Evolutionary conservation across 2,329 filamentous ascomycete genomes (phyloP).

Genomic region (Colletotrichum sp.): DNA sequence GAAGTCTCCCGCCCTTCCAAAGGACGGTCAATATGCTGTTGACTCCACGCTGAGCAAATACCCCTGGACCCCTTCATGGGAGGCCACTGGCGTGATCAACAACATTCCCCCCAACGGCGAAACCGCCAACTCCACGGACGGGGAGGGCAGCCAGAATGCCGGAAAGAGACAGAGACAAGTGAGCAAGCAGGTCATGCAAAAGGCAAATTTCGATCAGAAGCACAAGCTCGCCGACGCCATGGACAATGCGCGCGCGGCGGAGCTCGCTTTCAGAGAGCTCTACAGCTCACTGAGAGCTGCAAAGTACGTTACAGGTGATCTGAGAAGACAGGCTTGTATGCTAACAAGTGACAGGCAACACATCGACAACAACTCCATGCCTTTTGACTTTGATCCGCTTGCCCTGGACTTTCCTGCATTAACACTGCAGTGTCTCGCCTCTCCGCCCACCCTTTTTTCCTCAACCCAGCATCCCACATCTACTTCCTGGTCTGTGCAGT

Average conservation of each 20-base stretch:
- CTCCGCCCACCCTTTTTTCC: slow-evolving; percentile 83
- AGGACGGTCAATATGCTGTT: slow-evolving; percentile 45
- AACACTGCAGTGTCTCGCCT: slow-evolving; percentile 79
- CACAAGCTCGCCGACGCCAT: slow-evolving; percentile 70
- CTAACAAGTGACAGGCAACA: slow-evolving; percentile 48
- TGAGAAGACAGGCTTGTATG: neutral
- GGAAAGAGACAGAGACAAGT: slow-evolving; percentile 45
- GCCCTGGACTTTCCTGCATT: slow-evolving; percentile 86
- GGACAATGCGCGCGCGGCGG: slow-evolving; percentile 83
- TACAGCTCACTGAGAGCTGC: slow-evolving; percentile 82
- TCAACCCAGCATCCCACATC: slow-evolving; percentile 78
- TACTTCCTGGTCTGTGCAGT: slow-evolving; percentile 81
- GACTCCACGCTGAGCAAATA: slow-evolving; percentile 59
- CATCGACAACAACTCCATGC: slow-evolving; percentile 58
- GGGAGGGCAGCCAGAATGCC: slow-evolving; percentile 35
- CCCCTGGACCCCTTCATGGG: slow-evolving; percentile 69
- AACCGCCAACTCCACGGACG: slow-evolving; percentile 20
- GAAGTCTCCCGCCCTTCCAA: slow-evolving; percentile 43
- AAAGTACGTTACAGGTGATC: slow-evolving; percentile 60
- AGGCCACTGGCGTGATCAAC: slow-evolving; percentile 79
- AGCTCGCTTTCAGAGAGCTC: slow-evolving; percentile 84
- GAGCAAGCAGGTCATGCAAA: slow-evolving; percentile 59
- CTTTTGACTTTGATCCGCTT: slow-evolving; percentile 84
- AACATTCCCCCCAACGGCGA: slow-evolving; percentile 58
- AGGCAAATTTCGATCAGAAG: slow-evolving; percentile 67